Evolutionary conservation across 2,329 filamentous ascomycete species (phyloP), one percentile per base, ranked within the genome.

Genomic region (Aspergillus latus): DNA sequence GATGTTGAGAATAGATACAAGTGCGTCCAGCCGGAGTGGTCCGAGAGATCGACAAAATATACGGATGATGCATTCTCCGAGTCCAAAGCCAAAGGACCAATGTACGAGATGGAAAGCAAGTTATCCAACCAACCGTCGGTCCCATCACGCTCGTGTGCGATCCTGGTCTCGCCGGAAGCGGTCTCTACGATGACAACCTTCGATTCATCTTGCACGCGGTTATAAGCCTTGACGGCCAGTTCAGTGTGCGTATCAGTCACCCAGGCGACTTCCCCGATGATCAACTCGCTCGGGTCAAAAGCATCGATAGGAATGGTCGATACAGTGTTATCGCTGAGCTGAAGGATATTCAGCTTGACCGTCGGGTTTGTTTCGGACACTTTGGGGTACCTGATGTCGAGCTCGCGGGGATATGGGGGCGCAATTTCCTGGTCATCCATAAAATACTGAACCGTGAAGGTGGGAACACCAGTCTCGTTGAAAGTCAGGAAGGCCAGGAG

Each of bases 401-500:
- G 73, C 61, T 88, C 82, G 0, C 76, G 70, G 1, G 86, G 86
- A 65, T 89, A 89, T 0, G 80, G 72, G 0, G 84, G 84, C 0
- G 85, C 83, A 11, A 84, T 68, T 26, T 80, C 71, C 57, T 83
- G 70, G 55, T 79, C 76, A 51, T 83, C 77, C 82, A 87, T 87
- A 69, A 84, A 89, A 70, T 88, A 88, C 0, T 84, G 84, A 8
- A 89, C 79, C 0, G 80, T 84, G 68, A 84, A 88, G 1, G 85
- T 88, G 2, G 78, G 80, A 6, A 89, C 87, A 1, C 85, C 86
- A 0, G 85, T 88, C 75, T 89, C 84, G 70, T 97, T 92, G 15
- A 92, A 96, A 34, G 90, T 86, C 59, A 97, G 78, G 72, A 94
- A 97, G 15, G 92, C 90, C 54, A 97, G 75, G 69, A 88, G 94